Conservation (phyloP, 441 rosid species). For the Cnidoscolus chayamansa region DNA sequence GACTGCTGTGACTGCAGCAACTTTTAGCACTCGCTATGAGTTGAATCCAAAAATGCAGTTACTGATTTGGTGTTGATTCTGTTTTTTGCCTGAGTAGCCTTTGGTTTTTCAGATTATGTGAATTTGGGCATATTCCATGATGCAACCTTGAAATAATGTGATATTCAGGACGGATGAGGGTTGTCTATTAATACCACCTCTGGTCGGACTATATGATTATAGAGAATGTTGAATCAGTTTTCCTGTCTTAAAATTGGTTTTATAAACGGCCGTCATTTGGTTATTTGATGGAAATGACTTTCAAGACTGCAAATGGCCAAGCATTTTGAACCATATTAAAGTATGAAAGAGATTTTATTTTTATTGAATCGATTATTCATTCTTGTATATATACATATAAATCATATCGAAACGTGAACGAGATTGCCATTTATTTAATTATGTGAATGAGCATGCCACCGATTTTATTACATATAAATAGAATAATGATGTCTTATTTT, state of each 20-base stretch:
- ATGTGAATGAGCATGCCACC: no score
- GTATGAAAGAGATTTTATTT: no score
- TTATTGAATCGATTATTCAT: no score
- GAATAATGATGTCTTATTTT: no score
- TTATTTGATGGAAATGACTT: no score
- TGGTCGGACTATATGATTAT: background rate
- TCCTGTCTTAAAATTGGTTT: no score
- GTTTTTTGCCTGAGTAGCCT: conserved; percentile 10
- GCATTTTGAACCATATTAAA: no score
- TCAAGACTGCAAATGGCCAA: no score
- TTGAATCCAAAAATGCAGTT: conserved; percentile 10
- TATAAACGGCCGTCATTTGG: background rate
- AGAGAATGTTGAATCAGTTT: background rate
- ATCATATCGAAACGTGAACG: no score
- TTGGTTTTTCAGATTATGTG: background rate
- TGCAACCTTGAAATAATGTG: conserved; percentile 12
- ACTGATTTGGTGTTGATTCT: conserved; percentile 9
- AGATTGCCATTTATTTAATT: no score
- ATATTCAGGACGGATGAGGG: background rate
- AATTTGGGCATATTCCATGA: conserved; percentile 2
- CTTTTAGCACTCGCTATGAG: conserved; percentile 8
- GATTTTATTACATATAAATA: no score
- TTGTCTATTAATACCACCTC: conserved; percentile 6
- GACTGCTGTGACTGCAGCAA: conserved; percentile 4
- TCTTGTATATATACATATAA: no score